Percentiles rank a stretch among this genome's conserved stretches.
Evolutionary conservation across 208 protist genomes (phyloP).

Genomic region (Leishmania guyanensis): DNA sequence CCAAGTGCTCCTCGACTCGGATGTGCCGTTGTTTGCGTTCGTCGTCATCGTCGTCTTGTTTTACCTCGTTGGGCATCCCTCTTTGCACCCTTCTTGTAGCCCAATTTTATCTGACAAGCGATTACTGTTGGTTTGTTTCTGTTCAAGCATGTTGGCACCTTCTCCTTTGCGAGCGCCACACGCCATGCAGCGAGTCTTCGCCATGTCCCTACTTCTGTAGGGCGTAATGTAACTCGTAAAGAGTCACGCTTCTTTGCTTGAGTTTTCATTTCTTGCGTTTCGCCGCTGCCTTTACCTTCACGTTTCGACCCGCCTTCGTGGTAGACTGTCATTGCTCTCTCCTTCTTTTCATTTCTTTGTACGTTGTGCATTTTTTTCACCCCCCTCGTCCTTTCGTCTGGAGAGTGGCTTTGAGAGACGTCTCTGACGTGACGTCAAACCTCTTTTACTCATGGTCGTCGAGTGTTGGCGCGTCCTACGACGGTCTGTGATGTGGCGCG

Average conservation of each 20-base stretch:
- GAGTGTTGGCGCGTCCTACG: not conserved
- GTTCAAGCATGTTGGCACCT: too few species aligned
- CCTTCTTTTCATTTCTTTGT: not conserved
- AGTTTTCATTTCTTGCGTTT: not conserved
- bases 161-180: too few species aligned
- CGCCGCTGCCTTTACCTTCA: not conserved
- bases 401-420: not conserved
- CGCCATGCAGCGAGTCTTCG: too few species aligned
- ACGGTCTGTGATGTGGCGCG: not conserved
- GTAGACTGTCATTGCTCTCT: not conserved
- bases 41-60: too few species aligned
- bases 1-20: not conserved
- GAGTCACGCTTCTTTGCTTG: not conserved
- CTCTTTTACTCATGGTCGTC: not conserved
- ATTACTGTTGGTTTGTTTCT: too few species aligned
- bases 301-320: not conserved
- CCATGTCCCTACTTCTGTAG: not conserved
- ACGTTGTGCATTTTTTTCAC: not conserved
- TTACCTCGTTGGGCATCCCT: not conserved
- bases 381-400: not conserved
- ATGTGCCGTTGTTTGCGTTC: not conserved
- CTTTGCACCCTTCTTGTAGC: not conserved
- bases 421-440: not conserved
- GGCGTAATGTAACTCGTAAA: not conserved
- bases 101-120: too few species aligned